Base-by-base conservation (phyloP, 306 rosid species). In the Fragaria vesca region DNA sequence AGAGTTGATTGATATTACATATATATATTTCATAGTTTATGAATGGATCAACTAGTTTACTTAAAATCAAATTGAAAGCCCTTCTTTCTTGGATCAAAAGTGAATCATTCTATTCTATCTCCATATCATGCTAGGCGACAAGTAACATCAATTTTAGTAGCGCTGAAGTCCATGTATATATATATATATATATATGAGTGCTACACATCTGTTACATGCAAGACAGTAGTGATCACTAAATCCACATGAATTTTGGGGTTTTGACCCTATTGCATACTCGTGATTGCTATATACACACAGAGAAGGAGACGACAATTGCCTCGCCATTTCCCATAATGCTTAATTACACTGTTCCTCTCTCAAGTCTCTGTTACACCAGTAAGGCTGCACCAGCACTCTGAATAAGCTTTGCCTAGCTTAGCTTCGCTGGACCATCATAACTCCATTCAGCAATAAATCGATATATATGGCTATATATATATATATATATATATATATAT, bases 331-430 rank as follows among this genome's bases (percentile, higher is more conserved):
- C 70, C 47, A 66, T 3, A 36, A 7, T 66, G 70, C 47, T 18
- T 8, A 36, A 17, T 18, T 36, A 66, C 28, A 66, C 70, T 66
- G 47, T 36, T 66, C 28, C 47, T 66, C 47, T 66, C 46, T 66
- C 47, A 66, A 66, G 70, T 66, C 47, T 66, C 70, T 66, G 47
- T 66, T 69, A 40, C 80, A 40, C 69, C 73, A 66, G 50, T 79
- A 88, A 89, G 79, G 93, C 96, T 89, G 96, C 93, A 55, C 66
- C 69, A 63, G 43, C 7, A 63, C 42, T 32, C n/a, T 13, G 43
- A 63, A 32, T 32, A 32, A 15, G 21, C 46, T 36, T 40, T 71
- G 82, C 69, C 4, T 12, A 28, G 10, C 40, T 66, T 26, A 21
- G 28, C 65, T n/a, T 63, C 81, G 84, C 81, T 85, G 96, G 83